Percentiles rank a stretch among this genome's conserved stretches.
phyloP scores from a whole-genome alignment of 768 basidiomycete species.

The Serendipita sp. region DNA sequence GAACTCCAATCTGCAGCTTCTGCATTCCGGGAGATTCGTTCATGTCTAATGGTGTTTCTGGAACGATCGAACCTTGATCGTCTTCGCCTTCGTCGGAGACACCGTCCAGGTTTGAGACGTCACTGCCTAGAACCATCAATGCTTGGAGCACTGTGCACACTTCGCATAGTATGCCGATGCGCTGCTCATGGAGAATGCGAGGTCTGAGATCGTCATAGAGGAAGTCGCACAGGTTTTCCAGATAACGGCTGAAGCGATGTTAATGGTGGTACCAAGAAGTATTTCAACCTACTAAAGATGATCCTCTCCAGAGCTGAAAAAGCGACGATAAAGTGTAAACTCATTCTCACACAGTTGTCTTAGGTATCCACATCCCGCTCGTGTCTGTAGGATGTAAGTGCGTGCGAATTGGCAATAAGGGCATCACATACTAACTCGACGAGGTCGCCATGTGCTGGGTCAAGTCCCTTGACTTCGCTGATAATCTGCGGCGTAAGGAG shows the following conservation, averaged over 20 bases:
- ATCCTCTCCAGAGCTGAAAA: conserved; percentile 77
- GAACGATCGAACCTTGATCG: conserved; percentile 21
- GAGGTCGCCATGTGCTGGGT: conserved; percentile 63
- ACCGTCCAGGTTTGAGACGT: conserved; percentile 30
- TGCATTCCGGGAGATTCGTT: conserved; percentile 25
- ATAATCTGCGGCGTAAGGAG: conserved; percentile 58
- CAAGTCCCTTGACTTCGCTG: conserved; percentile 69
- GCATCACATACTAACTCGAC: conserved; percentile 56
- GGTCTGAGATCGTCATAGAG: conserved; percentile 93
- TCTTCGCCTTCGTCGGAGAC: conserved; percentile 20
- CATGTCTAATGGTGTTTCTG: conserved; percentile 19
- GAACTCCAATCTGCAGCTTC: conserved; percentile 58
- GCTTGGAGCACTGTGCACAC: conserved; percentile 94
- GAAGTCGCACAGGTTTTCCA: conserved; percentile 83
- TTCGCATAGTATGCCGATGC: conserved; percentile 75
- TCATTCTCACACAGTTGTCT: conserved; percentile 86
- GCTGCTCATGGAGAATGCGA: conserved; percentile 83
- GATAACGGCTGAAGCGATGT: conserved; percentile 43
- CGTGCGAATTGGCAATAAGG: background rate
- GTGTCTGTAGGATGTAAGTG: conserved; percentile 38
- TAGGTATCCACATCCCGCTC: conserved; percentile 81
- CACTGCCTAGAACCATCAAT: conserved; percentile 65
- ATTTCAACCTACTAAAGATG: conserved; percentile 39
- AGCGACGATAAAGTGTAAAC: conserved; percentile 66
- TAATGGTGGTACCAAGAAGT: background rate